These are phyloP conservation scores for Sporothrix pseudoabietina DNA, from an alignment of 2,329 filamentous ascomycete genomes.

Conservation along the genomic window DNA sequence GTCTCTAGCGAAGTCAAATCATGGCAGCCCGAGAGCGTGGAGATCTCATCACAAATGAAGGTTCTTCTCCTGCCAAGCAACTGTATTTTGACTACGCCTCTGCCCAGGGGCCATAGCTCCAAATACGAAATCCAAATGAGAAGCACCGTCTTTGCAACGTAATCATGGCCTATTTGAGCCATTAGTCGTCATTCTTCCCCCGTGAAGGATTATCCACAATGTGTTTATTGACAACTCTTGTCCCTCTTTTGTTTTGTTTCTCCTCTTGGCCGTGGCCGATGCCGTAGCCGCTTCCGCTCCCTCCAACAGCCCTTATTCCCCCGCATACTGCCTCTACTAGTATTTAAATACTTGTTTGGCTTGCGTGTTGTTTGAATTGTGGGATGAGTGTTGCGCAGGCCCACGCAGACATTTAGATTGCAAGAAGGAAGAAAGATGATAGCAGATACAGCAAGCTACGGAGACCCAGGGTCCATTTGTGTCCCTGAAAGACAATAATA, in stretches of 20 bases:
- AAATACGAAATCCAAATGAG: background rate
- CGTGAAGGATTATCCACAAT: background rate
- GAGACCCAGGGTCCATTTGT: constrained; percentile 8
- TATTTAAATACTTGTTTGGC: background rate
- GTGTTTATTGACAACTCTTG: background rate
- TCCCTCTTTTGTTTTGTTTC: background rate
- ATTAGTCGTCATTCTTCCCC: background rate
- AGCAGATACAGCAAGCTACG: background rate
- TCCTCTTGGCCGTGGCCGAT: background rate
- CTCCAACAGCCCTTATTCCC: background rate
- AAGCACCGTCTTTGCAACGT: background rate
- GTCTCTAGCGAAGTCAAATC: background rate
- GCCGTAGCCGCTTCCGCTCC: constrained; percentile 12
- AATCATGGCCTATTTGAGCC: background rate
- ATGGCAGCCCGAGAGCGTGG: constrained; percentile 1
- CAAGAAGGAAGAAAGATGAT: background rate
- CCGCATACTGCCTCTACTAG: background rate
- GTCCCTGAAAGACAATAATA: background rate
- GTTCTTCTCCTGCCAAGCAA: background rate
- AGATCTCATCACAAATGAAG: background rate
- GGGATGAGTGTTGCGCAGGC: constrained; percentile 4
- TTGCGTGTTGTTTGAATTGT: background rate
- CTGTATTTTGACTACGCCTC: background rate
- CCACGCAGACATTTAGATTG: constrained; percentile 18
- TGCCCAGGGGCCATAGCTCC: background rate